A percentile compares a stretch with the other conserved stretches of the same genome.
These are phyloP conservation scores for Alternaria sp. DNA, from an alignment of 2,329 filamentous ascomycete genomes.

Conservation along the genomic window DNA sequence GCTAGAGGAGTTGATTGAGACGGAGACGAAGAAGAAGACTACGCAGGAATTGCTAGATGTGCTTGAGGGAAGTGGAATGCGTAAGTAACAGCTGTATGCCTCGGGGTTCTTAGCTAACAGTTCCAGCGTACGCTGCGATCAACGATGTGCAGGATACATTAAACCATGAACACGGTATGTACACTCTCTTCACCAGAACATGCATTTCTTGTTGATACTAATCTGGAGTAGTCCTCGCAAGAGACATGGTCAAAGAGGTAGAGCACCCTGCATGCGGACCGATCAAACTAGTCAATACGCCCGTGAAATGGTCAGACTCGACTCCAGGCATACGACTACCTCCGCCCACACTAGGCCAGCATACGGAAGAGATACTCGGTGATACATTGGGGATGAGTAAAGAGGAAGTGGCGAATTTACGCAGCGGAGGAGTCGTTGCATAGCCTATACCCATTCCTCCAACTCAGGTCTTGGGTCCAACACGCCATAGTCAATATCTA, in stretches of 20 bases:
- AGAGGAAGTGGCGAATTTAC: conserved; percentile 39
- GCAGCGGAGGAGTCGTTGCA: conserved; percentile 44
- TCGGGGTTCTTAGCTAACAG: conserved; percentile 7
- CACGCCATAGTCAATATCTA: neutral
- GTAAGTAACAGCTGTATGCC: conserved; percentile 19
- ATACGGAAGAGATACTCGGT: conserved; percentile 46
- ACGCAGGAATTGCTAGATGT: conserved; percentile 87
- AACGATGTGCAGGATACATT: conserved; percentile 90
- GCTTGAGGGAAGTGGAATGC: conserved; percentile 90
- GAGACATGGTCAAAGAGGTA: conserved; percentile 88
- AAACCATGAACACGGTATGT: conserved; percentile 79
- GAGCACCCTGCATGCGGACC: conserved; percentile 83
- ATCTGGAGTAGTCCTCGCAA: conserved; percentile 63
- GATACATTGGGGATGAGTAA: conserved; percentile 41
- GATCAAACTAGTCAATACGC: conserved; percentile 90
- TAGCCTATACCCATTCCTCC: conserved; percentile 12
- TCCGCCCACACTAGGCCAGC: conserved; percentile 75
- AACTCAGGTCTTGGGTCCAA: neutral
- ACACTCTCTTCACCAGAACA: neutral
- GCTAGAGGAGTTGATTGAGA: conserved; percentile 80
- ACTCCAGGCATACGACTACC: conserved; percentile 76
- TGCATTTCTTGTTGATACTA: conserved; percentile 1
- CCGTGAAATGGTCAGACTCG: conserved; percentile 89
- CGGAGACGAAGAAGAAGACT: conserved; percentile 74
- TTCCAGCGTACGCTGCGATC: conserved; percentile 77